Conservation (phyloP, 306 rosid species). For the Astragalus membranaceus region DNA sequence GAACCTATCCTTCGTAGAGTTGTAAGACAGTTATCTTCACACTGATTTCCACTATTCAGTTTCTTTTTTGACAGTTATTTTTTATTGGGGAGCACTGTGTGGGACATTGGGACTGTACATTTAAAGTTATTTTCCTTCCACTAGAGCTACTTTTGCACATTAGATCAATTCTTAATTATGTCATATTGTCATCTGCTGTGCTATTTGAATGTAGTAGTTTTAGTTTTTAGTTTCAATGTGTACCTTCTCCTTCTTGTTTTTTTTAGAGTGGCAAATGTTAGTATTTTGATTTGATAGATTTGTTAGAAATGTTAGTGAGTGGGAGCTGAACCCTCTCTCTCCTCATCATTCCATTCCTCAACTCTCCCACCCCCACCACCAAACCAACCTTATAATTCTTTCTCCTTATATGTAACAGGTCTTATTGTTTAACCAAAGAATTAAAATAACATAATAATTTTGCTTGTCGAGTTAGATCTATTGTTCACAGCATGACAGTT, state of each 20-base stretch:
- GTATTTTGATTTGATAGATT: no score
- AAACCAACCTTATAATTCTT: no score
- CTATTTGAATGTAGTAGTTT: not conserved
- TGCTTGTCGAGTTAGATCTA: not conserved
- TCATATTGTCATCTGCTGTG: not conserved
- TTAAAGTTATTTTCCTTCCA: not conserved
- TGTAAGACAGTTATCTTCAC: constrained; percentile 39
- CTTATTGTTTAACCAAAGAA: not conserved
- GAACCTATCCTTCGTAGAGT: constrained; percentile 83
- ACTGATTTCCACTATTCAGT: not conserved
- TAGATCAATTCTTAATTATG: not conserved
- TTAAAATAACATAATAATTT: not conserved
- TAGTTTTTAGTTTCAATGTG: not conserved
- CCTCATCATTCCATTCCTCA: no score
- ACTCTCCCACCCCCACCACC: no score
- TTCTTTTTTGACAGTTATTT: not conserved
- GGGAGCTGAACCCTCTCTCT: no score
- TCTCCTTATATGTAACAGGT: not conserved
- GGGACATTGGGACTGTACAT: not conserved
- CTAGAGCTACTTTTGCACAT: not conserved
- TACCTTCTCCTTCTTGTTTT: not conserved
- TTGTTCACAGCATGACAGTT: not conserved
- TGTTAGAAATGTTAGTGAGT: no score
- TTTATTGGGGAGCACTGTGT: not conserved
- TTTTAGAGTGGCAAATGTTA: no score